Percentiles rank a stretch among this genome's conserved stretches.
phyloP scores from a whole-genome alignment of 2,329 filamentous ascomycete species.

The Penicillium sp. region DNA sequence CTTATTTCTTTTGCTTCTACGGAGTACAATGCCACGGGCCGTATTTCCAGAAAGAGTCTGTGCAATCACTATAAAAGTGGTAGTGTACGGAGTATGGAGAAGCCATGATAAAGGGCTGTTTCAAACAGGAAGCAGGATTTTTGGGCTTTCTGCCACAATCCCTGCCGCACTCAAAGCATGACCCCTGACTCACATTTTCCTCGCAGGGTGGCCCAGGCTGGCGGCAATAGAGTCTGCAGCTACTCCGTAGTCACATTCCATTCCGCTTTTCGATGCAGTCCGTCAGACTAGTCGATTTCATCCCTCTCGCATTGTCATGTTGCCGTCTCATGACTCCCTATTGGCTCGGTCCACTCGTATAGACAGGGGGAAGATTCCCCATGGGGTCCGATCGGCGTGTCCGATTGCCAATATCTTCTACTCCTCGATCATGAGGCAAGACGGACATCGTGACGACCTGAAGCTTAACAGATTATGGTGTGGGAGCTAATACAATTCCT shows the following conservation, averaged over 20 bases:
- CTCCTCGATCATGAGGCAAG: conserved; percentile 20
- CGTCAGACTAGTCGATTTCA: conserved; percentile 6
- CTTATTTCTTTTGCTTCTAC: background rate
- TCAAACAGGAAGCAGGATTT: background rate
- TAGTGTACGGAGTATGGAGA: background rate
- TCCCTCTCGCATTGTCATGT: conserved; percentile 5
- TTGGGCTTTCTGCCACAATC: background rate
- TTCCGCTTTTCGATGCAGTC: conserved; percentile 10
- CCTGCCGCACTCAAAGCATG: conserved; percentile 10
- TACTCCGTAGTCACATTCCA: conserved; percentile 18
- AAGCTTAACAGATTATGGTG: conserved; percentile 2
- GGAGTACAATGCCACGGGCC: background rate
- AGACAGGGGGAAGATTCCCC: conserved; percentile 8
- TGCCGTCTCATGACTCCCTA: background rate
- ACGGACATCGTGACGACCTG: conserved; percentile 11
- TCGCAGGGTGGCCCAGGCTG: conserved; percentile 11
- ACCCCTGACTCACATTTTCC: conserved; percentile 19
- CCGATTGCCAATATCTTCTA: conserved; percentile 11
- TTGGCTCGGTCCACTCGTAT: conserved; percentile 5
- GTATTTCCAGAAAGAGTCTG: background rate
- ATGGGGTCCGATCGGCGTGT: conserved; percentile 19
- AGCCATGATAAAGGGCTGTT: background rate
- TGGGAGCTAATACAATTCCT: conserved; percentile 2
- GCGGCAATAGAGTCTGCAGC: conserved; percentile 17
- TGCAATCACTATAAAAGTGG: too few species aligned